Conservation (phyloP, 495 filamentous ascomycete genomes). For the Stereocaulon alpinum region DNA sequence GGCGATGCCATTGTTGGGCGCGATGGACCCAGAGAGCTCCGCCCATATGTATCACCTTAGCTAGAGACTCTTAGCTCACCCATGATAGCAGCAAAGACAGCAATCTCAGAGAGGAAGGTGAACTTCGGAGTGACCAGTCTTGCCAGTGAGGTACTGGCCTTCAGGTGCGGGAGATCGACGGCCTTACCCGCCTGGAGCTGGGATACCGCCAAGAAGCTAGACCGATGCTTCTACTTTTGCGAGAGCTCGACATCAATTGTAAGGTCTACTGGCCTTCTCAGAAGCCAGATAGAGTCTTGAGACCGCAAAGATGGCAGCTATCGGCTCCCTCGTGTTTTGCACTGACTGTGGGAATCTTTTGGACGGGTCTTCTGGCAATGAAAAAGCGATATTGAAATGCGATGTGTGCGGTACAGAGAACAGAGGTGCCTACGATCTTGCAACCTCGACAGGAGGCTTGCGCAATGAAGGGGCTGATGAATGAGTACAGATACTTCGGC, state of each 20-base stretch:
- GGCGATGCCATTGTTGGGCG: conserved; percentile 9
- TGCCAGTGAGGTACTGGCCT: background rate
- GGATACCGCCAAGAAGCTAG: too few relatives aligned
- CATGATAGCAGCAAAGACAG: background rate
- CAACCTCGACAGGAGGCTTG: conserved; percentile 8
- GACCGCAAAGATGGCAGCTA: conserved; percentile 56
- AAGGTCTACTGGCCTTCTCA: background rate
- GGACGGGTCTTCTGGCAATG: conserved; percentile 62
- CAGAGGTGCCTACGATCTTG: conserved; percentile 46
- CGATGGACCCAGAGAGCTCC: background rate
- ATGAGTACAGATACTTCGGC: conserved; percentile 57
- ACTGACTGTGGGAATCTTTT: conserved; percentile 87
- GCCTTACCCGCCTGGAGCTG: too few relatives aligned
- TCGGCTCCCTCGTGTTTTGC: conserved; percentile 89
- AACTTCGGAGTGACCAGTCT: background rate
- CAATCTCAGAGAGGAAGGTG: background rate
- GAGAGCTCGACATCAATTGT: background rate
- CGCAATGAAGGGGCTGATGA: background rate
- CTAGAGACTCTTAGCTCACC: background rate
- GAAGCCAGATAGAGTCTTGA: too few relatives aligned
- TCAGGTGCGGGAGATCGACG: background rate
- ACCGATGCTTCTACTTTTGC: too few relatives aligned
- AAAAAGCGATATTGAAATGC: conserved; percentile 66
- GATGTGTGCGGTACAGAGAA: conserved; percentile 76
- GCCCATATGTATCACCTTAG: background rate